Base-by-base conservation (phyloP, 1,284 basidiomycete species). In the Tilletia indica region DNA sequence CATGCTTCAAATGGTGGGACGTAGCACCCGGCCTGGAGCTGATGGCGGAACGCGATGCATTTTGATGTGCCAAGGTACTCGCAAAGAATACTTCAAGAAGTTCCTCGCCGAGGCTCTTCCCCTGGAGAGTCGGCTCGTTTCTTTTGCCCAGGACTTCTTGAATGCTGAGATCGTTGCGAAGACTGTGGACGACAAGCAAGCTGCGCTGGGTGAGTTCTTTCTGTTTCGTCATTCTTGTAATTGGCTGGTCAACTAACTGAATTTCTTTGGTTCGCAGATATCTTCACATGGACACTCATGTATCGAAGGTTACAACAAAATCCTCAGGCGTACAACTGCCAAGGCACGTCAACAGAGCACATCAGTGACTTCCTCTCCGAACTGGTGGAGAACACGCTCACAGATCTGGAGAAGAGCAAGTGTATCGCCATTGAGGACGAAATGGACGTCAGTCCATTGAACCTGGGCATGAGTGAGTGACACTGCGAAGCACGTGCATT, bases 1-100 rank as follows among this genome's bases (percentile, higher is more conserved):
- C 79, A 92, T 99, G 12, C 89, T 99, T 1, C 95, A 99, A 83
- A 99, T 99, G 96, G 97, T 99, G 89, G 97, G 97, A 56, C 89
- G 91, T 25, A 95, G 96, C 1, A 97, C 94, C 83, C 45, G 73
- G 6, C 94, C 96, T 19, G 86, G 86, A 66, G 90, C 93, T 74
- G 47, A 69, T 4, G 80, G 76, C 2, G 90, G 90, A 70, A 94
- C 92, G 77, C 91, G 93, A 21, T 97, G 94, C 81, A 91, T 99
- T 8, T 87, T 99, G 67, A 96, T 99, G 92, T 94, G 93, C 82
- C 96, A 99, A 82, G 92, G 96, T 83, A 97, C 93, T 2, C 89
- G 95, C 54, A 84, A 97, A 85, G 94, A 97, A 83, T 98, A 96
- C 85, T 98, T 97, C 88, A 97, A 96, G 86, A 99, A 99, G 86